Base-by-base conservation (phyloP, 2,329 filamentous ascomycete species). In the Lachnellula suecica region DNA sequence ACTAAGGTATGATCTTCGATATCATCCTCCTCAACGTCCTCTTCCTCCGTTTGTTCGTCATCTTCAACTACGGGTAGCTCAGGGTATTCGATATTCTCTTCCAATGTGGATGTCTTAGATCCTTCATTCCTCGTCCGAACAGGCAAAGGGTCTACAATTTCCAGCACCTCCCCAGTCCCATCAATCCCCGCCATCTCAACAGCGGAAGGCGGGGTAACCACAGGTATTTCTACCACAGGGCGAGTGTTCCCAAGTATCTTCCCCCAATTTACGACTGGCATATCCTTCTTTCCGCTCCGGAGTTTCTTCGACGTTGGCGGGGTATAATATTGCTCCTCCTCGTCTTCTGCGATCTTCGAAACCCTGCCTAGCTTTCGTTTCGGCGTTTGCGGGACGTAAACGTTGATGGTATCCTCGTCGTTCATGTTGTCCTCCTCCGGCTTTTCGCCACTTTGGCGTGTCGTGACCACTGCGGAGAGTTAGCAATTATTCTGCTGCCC, bases 161-260 rank as follows among this genome's bases (percentile, higher is more conserved):
- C 19, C 19, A 17, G 17, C 4, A 40, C 11, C 37, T 40, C 17
- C 19, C n/a, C 10, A 40, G 37, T 4, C 37, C 20, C 37, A 10
- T 40, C 40, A 23, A 34, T 7, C 13, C 22, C 40, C n/a, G 23
- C 40, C 22, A 24, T 4, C n/a, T 42, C 40, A 8, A 20, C 20
- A 42, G 29, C 35, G 11, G 25, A 24, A 10, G 43, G 49, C 22
- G 49, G 34, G 2, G 19, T 38, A 10, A 51, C 57, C 19, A 42
- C 54, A 20, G 61, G 56, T 29, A 66, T 63, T 25, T 65, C 66
- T 5, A 65, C 63, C 3, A 58, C 56, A 24, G 55, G 49, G 24
- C 56, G 47, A 4, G 52, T 59, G 20, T 59, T 46, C 17, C 35
- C 46, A 23, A 40, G 44, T 19, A 44, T 47, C 27, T 58, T 52